Base-by-base conservation (phyloP, 192 early-diverging fungal genomes). In the Gorgonomyces haynaldii region DNA sequence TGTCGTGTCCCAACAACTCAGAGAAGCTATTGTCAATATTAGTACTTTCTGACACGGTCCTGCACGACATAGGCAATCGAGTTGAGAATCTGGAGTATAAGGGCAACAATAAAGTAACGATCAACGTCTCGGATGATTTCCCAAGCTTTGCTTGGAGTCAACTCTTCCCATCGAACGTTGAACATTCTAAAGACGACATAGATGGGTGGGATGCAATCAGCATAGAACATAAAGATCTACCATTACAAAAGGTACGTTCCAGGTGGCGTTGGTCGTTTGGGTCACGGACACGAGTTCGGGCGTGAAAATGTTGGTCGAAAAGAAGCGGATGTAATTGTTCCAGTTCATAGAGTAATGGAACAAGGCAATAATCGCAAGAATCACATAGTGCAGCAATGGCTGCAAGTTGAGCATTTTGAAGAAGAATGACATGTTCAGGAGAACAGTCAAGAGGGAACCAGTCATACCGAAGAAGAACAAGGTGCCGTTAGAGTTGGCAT, bases 161-260 rank as follows among this genome's bases (percentile, higher is more conserved):
- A 37, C 4, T 42, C 38, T 40, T 69, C 81, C 47, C 83, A 57
- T 15, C 83, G 81, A 52, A 73, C 69, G 65, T 31, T 31, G 30
- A 31, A 12, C 30, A 31, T 31, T 8, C 6, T 31, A 31, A 8
- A 31, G 12, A 12, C 12, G 6, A 31, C 30, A 12, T 31, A 31
- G 12, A 31, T 5, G 5, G 30, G 30, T 31, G 30, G 30, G 12
- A 12, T 31, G 12, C 5, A 8, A 31, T 31, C 30, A 31, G 12
- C 5, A 31, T 8, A 8, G 30, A 8, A 31, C 12, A 31, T 12
- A 5, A 31, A 31, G 30, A n/a, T n/a, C n/a, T n/a, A n/a, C n/a
- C n/a, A n/a, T n/a, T n/a, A n/a, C n/a, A n/a, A n/a, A n/a, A n/a
- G n/a, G n/a, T n/a, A 8, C 5, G 30, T 8, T 31, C 30, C 30